These are phyloP conservation scores for Hordeum marinum DNA, from an alignment of 176 grass and related monocot species.

Conservation along the genomic window DNA sequence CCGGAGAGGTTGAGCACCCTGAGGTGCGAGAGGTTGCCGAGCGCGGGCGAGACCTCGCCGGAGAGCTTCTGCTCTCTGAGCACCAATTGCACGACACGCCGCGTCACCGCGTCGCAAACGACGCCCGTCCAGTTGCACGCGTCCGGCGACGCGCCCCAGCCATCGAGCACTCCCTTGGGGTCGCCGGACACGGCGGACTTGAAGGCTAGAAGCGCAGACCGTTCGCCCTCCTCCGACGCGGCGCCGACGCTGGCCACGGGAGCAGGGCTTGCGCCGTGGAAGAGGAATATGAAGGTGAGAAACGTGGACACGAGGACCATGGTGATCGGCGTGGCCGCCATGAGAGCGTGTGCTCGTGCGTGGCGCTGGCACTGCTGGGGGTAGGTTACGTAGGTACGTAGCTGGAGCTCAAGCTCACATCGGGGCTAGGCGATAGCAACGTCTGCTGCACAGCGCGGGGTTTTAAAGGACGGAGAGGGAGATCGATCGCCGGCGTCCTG, in stretches of 20 bases:
- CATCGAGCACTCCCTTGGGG: slow-evolving; percentile 22
- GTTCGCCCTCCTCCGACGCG: slow-evolving; percentile 9
- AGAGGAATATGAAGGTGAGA: neutral
- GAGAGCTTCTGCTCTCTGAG: slow-evolving; percentile 41
- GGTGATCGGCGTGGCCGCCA: slow-evolving; percentile 3
- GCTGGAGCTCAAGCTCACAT: slow-evolving; percentile 20
- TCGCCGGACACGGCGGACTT: slow-evolving; percentile 39
- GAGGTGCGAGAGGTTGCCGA: slow-evolving; percentile 67
- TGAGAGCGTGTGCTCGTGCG: slow-evolving; percentile 15
- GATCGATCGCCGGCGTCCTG: neutral
- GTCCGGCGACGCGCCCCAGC: slow-evolving; percentile 33
- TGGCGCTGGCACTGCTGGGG: neutral
- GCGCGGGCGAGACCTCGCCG: slow-evolving; percentile 46
- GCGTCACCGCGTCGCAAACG: slow-evolving; percentile 30
- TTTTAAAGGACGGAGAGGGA: slow-evolving; percentile 16
- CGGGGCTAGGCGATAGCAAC: slow-evolving; percentile 30
- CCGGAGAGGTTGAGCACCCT: slow-evolving; percentile 49
- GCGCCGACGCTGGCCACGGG: neutral
- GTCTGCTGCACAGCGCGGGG: slow-evolving; percentile 36
- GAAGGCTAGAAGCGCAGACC: slow-evolving; percentile 47
- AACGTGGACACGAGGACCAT: neutral
- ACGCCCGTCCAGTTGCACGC: slow-evolving; percentile 83
- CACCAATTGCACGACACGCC: slow-evolving; percentile 42
- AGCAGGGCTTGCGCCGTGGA: neutral
- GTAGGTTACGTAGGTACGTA: neutral